Evolutionary conservation across 2,329 filamentous ascomycete genomes (phyloP).

Genomic region (Dryadomyces quercus-mongolicae): DNA sequence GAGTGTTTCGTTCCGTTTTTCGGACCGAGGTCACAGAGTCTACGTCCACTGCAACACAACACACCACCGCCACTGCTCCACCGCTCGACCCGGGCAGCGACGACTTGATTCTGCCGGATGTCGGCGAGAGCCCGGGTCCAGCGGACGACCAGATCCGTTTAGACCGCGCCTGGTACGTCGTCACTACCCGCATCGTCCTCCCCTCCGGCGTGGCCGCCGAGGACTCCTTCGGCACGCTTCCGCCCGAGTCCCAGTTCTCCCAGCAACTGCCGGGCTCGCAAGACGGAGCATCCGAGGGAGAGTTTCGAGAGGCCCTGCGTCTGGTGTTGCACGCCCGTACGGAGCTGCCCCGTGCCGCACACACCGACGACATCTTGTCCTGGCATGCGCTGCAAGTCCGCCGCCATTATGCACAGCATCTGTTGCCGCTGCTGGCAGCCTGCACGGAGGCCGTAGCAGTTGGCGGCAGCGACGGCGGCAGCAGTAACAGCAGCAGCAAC

Average conservation of each 20-base stretch:
- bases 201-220: constrained; percentile 42
- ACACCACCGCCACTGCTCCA: background rate
- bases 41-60: constrained; percentile 23
- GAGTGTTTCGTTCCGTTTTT: constrained; percentile 44
- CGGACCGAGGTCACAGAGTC: constrained; percentile 36
- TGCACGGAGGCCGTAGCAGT: constrained; percentile 18
- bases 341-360: constrained; percentile 34
- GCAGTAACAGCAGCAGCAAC: background rate
- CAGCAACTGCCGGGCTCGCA: constrained; percentile 18
- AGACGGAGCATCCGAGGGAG: constrained; percentile 22
- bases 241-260: constrained; percentile 23
- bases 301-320: constrained; percentile 40
- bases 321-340: constrained; percentile 36
- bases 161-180: constrained; percentile 50
- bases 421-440: constrained; percentile 41
- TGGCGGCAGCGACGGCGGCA: background rate
- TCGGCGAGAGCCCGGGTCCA: background rate
- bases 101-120: constrained; percentile 9
- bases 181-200: constrained; percentile 45
- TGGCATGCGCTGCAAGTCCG: constrained; percentile 53
- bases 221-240: constrained; percentile 38
- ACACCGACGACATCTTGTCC: constrained; percentile 42
- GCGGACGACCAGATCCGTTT: constrained; percentile 38
- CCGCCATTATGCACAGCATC: constrained; percentile 47
- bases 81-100: constrained; percentile 1